phyloP scores from a whole-genome alignment of 352 stramenopile species.

The Phytophthora aleatoria region DNA sequence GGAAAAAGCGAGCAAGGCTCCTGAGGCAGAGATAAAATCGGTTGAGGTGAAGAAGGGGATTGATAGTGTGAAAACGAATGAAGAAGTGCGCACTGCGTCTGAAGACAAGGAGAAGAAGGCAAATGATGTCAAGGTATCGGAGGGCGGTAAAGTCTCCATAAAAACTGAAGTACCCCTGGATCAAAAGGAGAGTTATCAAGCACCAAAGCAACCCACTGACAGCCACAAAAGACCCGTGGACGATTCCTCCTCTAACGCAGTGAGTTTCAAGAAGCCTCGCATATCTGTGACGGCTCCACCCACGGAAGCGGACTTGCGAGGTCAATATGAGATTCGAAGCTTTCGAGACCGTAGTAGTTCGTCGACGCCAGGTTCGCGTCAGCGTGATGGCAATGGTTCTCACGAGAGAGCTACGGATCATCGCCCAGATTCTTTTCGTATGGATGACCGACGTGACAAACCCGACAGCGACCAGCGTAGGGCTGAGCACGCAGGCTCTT shows the following conservation, averaged over 20 bases:
- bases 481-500: conserved; percentile 8
- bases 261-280: conserved; percentile 29
- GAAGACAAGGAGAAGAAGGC: conserved; percentile 6
- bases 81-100: not conserved
- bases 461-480: conserved; percentile 10
- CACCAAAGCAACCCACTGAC: conserved; percentile 11
- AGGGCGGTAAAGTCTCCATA: not conserved
- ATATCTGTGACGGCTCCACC: conserved; percentile 5
- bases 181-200: conserved; percentile 3
- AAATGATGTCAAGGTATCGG: conserved; percentile 7
- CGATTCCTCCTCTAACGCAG: conserved; percentile 1
- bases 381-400: conserved; percentile 17
- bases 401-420: conserved; percentile 14
- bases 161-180: conserved; percentile 17
- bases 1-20: conserved; percentile 4
- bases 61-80: not conserved
- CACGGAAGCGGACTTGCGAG: conserved; percentile 20
- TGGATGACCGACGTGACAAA: conserved; percentile 15
- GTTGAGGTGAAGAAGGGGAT: conserved; percentile 5
- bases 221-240: conserved; percentile 29
- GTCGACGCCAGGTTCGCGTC: conserved; percentile 15
- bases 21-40: conserved; percentile 6
- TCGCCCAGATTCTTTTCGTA: conserved; percentile 11
- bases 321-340: conserved; percentile 32
- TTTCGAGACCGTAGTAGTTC: conserved; percentile 26